Evolutionary conservation across 176 grass and related monocot species (phyloP), one percentile per base, ranked within the genome.

Genomic region (Tillandsia fasciculata): DNA sequence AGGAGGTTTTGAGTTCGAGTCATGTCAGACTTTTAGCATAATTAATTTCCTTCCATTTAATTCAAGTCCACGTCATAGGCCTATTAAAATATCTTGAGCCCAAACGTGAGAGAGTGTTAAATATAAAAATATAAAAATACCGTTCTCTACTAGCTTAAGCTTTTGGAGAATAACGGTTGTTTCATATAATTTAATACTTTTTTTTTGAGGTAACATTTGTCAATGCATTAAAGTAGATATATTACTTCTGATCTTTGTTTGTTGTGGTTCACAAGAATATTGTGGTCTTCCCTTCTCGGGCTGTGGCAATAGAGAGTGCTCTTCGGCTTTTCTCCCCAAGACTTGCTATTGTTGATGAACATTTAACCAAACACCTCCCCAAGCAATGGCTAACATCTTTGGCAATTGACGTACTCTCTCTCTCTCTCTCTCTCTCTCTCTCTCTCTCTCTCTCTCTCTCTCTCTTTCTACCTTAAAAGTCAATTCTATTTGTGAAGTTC

Each of bases 271-370:
- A 42, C 64, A 80, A 99, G 94, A 99, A 99, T 83, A 89, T 99
- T 6, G 75, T 83, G 53, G 89, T 99, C 13, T 99, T 92, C 66
- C 94, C 89, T 3, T 92, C 94, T 65, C 85, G 89, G 48, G 74
- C 89, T 53, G 94, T 99, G 69, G 94, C 94, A 50, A 99, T 99
- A 80, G 94, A 99, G 74, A 90, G 86, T 83, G 79, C 78, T 74
- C 89, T 99, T 72, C 84, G 78, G 22, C 81, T 99, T 29, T 99
- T 99, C 75, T 87, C 82, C 48, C 94, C 94, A 1, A 73, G 77
- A 3, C 94, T 99, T 84, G 94, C 94, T 52, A 92, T 99, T 80
- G 87, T 99, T 65, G 94, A 99, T 86, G 94, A 99, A 71, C 86
- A 99, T 79, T 84, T 99, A 69, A 99, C 94, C 29, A 93, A 84